Conservation (phyloP, 2,329 filamentous ascomycete species). For the Pseudogymnoascus sp. region DNA sequence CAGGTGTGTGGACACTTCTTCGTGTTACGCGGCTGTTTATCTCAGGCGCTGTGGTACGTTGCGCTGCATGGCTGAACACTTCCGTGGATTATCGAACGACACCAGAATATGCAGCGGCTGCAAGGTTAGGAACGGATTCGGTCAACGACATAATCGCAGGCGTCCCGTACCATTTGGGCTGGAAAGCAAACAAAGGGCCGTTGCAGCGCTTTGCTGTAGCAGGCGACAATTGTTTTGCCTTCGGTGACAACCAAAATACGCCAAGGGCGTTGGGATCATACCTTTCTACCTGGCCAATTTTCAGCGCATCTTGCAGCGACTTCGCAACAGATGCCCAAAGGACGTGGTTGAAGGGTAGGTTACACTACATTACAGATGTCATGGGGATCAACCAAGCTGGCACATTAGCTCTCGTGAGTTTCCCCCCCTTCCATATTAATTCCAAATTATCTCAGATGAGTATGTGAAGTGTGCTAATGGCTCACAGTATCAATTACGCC, state of each 20-base stretch:
- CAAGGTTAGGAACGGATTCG: constrained; percentile 44
- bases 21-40: constrained; percentile 50
- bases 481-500: constrained; percentile 48
- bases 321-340: constrained; percentile 54
- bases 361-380: constrained; percentile 49
- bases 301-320: constrained; percentile 49
- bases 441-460: constrained; percentile 11
- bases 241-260: constrained; percentile 41
- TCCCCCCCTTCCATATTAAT: background rate
- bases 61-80: constrained; percentile 53
- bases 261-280: constrained; percentile 53
- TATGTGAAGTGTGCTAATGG: constrained; percentile 1
- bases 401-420: constrained; percentile 47
- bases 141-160: constrained; percentile 56
- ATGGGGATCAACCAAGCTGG: constrained; percentile 54
- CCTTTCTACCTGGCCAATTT: constrained; percentile 54
- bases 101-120: constrained; percentile 52
- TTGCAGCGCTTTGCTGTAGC: constrained; percentile 29
- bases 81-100: constrained; percentile 59
- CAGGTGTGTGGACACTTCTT: constrained; percentile 52
- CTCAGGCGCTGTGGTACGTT: constrained; percentile 50
- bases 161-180: constrained; percentile 57
- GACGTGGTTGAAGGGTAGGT: constrained; percentile 47
- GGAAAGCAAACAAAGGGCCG: constrained; percentile 45
- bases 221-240: constrained; percentile 39